These are phyloP conservation scores for Drosera spatulata DNA, from an alignment of 179 eudicot species.

Conservation along the genomic window DNA sequence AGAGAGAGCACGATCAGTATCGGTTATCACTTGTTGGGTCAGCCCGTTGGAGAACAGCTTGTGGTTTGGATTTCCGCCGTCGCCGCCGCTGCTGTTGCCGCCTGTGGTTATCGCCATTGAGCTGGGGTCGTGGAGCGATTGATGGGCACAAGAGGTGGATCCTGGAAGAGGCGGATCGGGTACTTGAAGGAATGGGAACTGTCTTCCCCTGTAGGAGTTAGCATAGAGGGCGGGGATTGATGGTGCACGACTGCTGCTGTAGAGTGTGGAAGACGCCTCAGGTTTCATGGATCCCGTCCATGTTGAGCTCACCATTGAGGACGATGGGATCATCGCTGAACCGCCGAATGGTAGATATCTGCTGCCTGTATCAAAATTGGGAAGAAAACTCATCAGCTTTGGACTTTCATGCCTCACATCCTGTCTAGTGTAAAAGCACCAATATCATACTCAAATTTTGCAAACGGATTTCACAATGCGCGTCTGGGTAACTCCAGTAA, in stretches of 20 bases:
- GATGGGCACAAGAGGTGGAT: constrained; percentile 23
- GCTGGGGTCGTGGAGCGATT: constrained; percentile 25
- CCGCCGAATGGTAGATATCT: constrained; percentile 43
- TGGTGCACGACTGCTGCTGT: constrained; percentile 14
- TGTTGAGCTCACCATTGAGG: constrained; percentile 28
- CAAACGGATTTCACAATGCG: no score
- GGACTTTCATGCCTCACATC: background rate
- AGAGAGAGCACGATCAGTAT: constrained; percentile 94
- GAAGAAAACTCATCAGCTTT: background rate
- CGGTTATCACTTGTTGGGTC: constrained; percentile 15
- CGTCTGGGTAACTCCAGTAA: no score
- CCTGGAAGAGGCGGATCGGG: constrained; percentile 19
- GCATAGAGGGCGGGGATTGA: constrained; percentile 14
- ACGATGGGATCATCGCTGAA: constrained; percentile 29
- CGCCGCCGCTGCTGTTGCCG: constrained; percentile 4
- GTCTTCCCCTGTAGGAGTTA: constrained; percentile 28
- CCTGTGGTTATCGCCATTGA: constrained; percentile 9
- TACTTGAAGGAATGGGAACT: constrained; percentile 37
- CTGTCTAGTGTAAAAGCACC: no score
- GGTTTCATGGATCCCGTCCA: constrained; percentile 42
- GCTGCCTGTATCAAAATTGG: constrained; percentile 19
- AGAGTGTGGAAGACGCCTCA: constrained; percentile 23
- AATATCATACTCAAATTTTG: no score
- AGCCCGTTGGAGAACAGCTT: constrained; percentile 25
- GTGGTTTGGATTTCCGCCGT: constrained; percentile 11